A percentile compares a stretch with the other conserved stretches of the same genome.
phyloP scores from a whole-genome alignment of 129 eudicot species.

The Sambucus nigra region DNA sequence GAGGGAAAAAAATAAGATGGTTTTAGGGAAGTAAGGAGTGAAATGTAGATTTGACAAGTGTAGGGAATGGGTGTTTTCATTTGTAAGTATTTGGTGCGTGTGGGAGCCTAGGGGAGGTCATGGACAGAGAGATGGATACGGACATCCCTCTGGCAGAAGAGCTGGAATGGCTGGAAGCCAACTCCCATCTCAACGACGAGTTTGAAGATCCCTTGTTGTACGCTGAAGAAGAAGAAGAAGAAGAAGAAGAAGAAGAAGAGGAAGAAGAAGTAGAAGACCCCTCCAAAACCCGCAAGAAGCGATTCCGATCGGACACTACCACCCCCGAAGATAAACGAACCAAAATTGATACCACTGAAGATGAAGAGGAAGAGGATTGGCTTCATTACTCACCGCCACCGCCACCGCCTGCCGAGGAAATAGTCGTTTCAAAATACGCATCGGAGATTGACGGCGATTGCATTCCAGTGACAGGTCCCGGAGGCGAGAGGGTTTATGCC shows the following conservation, averaged over 20 bases:
- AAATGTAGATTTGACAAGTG: too few relatives aligned
- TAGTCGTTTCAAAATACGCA: constrained; percentile 45
- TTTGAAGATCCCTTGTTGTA: constrained; percentile 29
- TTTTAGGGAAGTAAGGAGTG: too few relatives aligned
- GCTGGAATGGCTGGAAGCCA: constrained; percentile 83
- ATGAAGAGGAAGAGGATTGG: constrained; percentile 41
- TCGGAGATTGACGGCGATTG: constrained; percentile 81
- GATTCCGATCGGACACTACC: constrained; percentile 28
- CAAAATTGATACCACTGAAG: constrained; percentile 17
- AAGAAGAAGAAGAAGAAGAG: constrained; percentile 12
- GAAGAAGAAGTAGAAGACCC: constrained; percentile 10
- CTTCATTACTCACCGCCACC: constrained; percentile 37
- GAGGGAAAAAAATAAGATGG: too few relatives aligned
- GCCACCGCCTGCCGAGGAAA: constrained; percentile 33
- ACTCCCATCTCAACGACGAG: constrained; percentile 33
- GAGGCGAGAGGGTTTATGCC: constrained; percentile 90
- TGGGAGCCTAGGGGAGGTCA: too few relatives aligned
- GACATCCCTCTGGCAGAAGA: constrained; percentile 60
- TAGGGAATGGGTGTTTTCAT: too few relatives aligned
- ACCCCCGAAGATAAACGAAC: constrained; percentile 30
- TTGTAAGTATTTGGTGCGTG: too few relatives aligned
- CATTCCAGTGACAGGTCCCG: constrained; percentile 77
- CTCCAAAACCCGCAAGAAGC: constrained; percentile 31
- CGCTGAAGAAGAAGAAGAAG: constrained; percentile 10
- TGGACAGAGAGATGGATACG: too few relatives aligned